A percentile compares a stretch with the other conserved stretches of the same genome.
Conservation (phyloP, 768 basidiomycete species). For the Rhodotorula sphaerocarpa region DNA sequence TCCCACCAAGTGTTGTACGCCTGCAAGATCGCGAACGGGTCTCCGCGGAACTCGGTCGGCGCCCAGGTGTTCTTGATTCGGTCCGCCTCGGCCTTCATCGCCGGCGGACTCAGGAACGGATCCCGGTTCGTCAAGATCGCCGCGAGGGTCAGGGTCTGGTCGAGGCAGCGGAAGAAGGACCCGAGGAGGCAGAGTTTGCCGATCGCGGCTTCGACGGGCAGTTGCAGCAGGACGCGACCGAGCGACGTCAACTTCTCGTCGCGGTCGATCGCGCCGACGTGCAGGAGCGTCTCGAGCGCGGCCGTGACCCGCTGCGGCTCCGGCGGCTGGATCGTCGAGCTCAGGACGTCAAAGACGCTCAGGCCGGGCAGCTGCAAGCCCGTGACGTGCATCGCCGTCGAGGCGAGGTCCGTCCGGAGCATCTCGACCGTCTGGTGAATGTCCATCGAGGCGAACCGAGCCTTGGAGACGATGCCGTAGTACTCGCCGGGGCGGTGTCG, state of each 20-base stretch:
- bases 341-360: slow-evolving; percentile 77
- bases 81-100: slow-evolving; percentile 62
- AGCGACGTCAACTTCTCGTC: slow-evolving; percentile 72
- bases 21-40: slow-evolving; percentile 65
- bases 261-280: slow-evolving; percentile 77
- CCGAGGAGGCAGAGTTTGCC: slow-evolving; percentile 83
- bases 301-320: slow-evolving; percentile 62
- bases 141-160: slow-evolving; percentile 62
- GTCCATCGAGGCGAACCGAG: slow-evolving; percentile 55
- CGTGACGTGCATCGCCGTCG: slow-evolving; percentile 82
- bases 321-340: slow-evolving; percentile 81
- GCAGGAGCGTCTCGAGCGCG: slow-evolving; percentile 68
- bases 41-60: slow-evolving; percentile 64
- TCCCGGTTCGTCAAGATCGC: slow-evolving; percentile 82
- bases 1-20: slow-evolving; percentile 78
- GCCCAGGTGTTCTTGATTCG: slow-evolving; percentile 70
- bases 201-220: slow-evolving; percentile 83
- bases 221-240: slow-evolving; percentile 74
- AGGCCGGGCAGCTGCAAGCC: slow-evolving; percentile 79
- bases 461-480: slow-evolving; percentile 66
- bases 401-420: slow-evolving; percentile 42
- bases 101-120: slow-evolving; percentile 70
- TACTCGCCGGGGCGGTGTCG: slow-evolving; percentile 86
- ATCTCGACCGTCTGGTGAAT: slow-evolving; percentile 89
- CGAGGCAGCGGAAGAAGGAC: slow-evolving; percentile 80